Evolutionary conservation across 1,284 basidiomycete species (phyloP).

Genomic region (Phylloboletellus chloephorus): DNA sequence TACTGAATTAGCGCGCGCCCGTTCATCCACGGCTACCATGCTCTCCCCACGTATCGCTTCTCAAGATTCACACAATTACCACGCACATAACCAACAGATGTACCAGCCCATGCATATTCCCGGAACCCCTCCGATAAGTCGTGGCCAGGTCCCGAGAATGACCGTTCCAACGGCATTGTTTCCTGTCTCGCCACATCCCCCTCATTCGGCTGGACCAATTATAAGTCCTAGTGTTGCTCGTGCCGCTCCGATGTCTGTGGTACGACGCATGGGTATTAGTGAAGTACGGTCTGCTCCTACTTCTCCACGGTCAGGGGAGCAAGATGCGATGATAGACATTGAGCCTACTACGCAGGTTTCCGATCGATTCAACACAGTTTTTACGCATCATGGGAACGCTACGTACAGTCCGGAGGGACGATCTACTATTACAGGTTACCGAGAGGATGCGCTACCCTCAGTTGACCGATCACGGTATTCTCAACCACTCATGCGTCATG

Average conservation of each 20-base stretch:
- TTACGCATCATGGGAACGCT: constrained; percentile 18
- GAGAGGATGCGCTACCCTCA: constrained; percentile 10
- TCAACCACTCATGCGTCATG: constrained; percentile 13
- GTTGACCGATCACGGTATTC: constrained; percentile 14
- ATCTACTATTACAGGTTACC: constrained; percentile 11
- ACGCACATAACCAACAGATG: constrained; percentile 32
- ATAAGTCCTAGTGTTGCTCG: constrained; percentile 11
- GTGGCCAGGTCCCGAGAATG: constrained; percentile 5
- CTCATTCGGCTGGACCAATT: constrained; percentile 13
- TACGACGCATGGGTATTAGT: constrained; percentile 1
- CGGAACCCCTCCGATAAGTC: constrained; percentile 15
- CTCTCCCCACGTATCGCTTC: constrained; percentile 21
- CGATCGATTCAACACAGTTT: constrained; percentile 39
- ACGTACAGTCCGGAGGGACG: constrained; percentile 8
- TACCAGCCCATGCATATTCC: constrained; percentile 31
- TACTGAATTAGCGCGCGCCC: constrained; percentile 21
- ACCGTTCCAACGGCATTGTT: constrained; percentile 16
- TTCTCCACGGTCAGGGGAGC: constrained; percentile 39
- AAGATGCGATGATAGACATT: constrained; percentile 38
- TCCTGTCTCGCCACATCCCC: constrained; percentile 9
- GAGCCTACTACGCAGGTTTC: constrained; percentile 36
- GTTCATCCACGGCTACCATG: constrained; percentile 30
- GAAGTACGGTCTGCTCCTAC: constrained; percentile 26
- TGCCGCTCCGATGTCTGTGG: constrained; percentile 9
- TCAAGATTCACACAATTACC: constrained; percentile 33